Conservation (phyloP, 116 monocot species). For the Posidonia oceanica region DNA sequence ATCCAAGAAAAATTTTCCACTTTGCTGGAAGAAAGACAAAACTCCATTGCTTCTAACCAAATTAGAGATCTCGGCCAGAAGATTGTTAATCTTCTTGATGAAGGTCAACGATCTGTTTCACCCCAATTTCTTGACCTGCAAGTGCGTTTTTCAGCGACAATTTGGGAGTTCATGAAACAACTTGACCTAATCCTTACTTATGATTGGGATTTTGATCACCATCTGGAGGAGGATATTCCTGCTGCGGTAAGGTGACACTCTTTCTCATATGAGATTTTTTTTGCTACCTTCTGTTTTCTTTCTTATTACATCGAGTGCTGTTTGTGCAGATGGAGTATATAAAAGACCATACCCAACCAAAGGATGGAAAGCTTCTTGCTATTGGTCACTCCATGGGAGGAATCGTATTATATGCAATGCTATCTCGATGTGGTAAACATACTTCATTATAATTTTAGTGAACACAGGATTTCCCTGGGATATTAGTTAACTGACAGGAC, state of each 20-base stretch:
- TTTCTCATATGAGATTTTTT: neutral
- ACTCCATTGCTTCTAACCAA: constrained; percentile 59
- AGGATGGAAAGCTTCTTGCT: constrained; percentile 80
- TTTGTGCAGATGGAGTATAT: constrained; percentile 73
- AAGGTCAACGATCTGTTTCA: constrained; percentile 82
- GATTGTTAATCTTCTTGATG: constrained; percentile 66
- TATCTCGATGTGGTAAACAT: constrained; percentile 64
- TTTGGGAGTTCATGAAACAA: constrained; percentile 90
- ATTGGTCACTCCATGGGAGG: constrained; percentile 99
- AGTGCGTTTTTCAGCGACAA: constrained; percentile 57
- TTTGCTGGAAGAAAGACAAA: constrained; percentile 70
- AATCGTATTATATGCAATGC: constrained; percentile 85
- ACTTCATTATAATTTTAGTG: neutral
- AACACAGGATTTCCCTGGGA: too few species aligned
- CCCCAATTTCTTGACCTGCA: constrained; percentile 83
- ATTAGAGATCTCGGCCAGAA: constrained; percentile 72
- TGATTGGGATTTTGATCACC: constrained; percentile 99
- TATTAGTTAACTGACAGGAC: too few species aligned
- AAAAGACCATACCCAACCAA: constrained; percentile 42
- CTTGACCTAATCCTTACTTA: constrained; percentile 71
- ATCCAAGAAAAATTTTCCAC: constrained; percentile 59
- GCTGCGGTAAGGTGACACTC: constrained; percentile 71
- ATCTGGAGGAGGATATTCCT: constrained; percentile 95
- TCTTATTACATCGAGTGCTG: neutral
- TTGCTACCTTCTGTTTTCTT: neutral